Evolutionary conservation across 1,139 yeast genomes (phyloP).

Genomic region (Nakaseomyces glabratus): DNA sequence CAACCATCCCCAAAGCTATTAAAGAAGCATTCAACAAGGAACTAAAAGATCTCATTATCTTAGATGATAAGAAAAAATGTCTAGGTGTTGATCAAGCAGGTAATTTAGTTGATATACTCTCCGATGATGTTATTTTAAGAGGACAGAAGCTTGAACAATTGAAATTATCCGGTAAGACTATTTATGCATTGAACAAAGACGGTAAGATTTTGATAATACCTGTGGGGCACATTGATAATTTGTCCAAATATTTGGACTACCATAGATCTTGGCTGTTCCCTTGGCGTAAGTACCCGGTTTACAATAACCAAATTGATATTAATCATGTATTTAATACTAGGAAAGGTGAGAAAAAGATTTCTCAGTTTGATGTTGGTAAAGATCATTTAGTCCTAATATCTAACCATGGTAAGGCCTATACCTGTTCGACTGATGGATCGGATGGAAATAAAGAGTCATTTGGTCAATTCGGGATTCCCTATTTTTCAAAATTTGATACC

Average conservation of each 20-base stretch:
- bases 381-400: constrained; percentile 59
- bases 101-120: background rate
- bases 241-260: constrained; percentile 9
- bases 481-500: constrained; percentile 50
- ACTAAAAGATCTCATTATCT: constrained; percentile 24
- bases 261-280: constrained; percentile 21
- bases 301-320: constrained; percentile 21
- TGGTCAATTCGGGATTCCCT: constrained; percentile 83
- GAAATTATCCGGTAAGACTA: constrained; percentile 43
- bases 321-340: constrained; percentile 16
- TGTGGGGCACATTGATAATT: constrained; percentile 15
- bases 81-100: constrained; percentile 2
- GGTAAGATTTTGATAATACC: constrained; percentile 50
- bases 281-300: constrained; percentile 20
- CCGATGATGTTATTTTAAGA: constrained; percentile 22
- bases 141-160: constrained; percentile 42
- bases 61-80: constrained; percentile 9
- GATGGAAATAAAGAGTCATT: constrained; percentile 30
- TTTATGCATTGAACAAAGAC: constrained; percentile 50
- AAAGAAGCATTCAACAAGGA: constrained; percentile 26
- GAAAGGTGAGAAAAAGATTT: constrained; percentile 39
- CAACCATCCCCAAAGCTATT: constrained; percentile 14
- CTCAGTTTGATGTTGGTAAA: constrained; percentile 50
- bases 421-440: constrained; percentile 46
- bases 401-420: constrained; percentile 52